Percentiles rank a stretch among this genome's conserved stretches.
phyloP scores from a whole-genome alignment of 805 yeast species.

The Candida chauliodis region DNA sequence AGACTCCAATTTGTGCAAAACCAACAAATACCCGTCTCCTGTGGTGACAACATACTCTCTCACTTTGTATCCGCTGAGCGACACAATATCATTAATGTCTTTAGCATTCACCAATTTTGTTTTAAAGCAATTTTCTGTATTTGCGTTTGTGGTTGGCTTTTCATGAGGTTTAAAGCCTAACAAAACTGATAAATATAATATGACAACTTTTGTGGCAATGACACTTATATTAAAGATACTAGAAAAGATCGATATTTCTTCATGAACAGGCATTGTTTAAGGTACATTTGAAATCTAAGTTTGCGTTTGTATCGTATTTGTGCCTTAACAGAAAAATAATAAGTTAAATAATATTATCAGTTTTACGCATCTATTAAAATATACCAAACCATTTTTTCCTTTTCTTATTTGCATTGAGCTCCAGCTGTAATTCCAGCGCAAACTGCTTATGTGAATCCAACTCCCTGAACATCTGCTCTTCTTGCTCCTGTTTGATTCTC shows the following conservation, averaged over 20 bases:
- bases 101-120: constrained; percentile 6
- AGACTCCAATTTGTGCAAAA: constrained; percentile 24
- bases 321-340: no score
- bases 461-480: constrained; percentile 44
- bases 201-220: constrained; percentile 4
- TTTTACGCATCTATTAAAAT: constrained; percentile 4
- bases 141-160: not conserved
- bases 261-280: constrained; percentile 9
- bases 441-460: constrained; percentile 22
- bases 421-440: constrained; percentile 18
- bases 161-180: constrained; percentile 1
- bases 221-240: constrained; percentile 7
- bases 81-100: constrained; percentile 23
- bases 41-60: constrained; percentile 30
- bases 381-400: constrained; percentile 25
- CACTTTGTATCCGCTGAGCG: constrained; percentile 20
- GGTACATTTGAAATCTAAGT: not conserved
- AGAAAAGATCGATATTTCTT: constrained; percentile 5
- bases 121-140: constrained; percentile 3
- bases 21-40: constrained; percentile 24
- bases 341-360: no score
- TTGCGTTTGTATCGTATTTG: no score
- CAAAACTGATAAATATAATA: constrained; percentile 2
- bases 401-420: constrained; percentile 7
- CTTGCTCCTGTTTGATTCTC: constrained; percentile 62